Conservation (phyloP, 2,329 filamentous ascomycete genomes). For the Penicillium sp. region DNA sequence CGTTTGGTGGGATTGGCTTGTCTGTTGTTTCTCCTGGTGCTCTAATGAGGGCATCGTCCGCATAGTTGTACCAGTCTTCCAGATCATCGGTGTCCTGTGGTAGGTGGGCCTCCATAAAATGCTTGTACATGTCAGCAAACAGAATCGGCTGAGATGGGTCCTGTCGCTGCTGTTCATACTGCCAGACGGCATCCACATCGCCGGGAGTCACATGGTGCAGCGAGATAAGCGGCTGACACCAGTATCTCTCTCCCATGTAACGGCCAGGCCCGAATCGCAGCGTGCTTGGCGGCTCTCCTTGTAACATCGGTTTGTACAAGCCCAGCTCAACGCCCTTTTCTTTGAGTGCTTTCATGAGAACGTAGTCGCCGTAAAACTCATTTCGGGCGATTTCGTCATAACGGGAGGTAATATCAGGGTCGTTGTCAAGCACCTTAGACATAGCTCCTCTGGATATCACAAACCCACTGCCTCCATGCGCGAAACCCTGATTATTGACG, state of each 20-base stretch:
- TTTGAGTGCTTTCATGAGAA: slow-evolving; percentile 47
- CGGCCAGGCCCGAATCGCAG: slow-evolving; percentile 39
- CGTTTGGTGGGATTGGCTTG: slow-evolving; percentile 31
- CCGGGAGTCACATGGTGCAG: slow-evolving; percentile 55
- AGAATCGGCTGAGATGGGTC: slow-evolving; percentile 34
- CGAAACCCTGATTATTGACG: slow-evolving; percentile 45
- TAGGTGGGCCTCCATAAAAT: slow-evolving; percentile 47
- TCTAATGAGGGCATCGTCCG: slow-evolving; percentile 46
- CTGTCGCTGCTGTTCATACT: slow-evolving; percentile 48
- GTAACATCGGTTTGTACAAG: slow-evolving; percentile 49
- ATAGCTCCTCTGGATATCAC: slow-evolving; percentile 50
- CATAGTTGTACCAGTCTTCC: slow-evolving; percentile 53
- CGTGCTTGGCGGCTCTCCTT: slow-evolving; percentile 53
- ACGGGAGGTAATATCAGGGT: slow-evolving; percentile 44
- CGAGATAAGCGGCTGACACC: slow-evolving; percentile 56
- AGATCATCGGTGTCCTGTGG: slow-evolving; percentile 28
- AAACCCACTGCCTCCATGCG: slow-evolving; percentile 55
- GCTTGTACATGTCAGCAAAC: slow-evolving; percentile 49
- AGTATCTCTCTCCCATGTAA: slow-evolving; percentile 34
- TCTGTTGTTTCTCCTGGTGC: slow-evolving; percentile 13
- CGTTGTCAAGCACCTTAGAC: slow-evolving; percentile 42
- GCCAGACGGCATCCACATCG: slow-evolving; percentile 50
- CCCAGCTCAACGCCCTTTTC: slow-evolving; percentile 46
- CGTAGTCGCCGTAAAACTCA: slow-evolving; percentile 52
- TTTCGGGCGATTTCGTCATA: slow-evolving; percentile 43